These are phyloP conservation scores for Marasmius fiardii DNA, from an alignment of 1,284 basidiomycete genomes.

Conservation along the genomic window DNA sequence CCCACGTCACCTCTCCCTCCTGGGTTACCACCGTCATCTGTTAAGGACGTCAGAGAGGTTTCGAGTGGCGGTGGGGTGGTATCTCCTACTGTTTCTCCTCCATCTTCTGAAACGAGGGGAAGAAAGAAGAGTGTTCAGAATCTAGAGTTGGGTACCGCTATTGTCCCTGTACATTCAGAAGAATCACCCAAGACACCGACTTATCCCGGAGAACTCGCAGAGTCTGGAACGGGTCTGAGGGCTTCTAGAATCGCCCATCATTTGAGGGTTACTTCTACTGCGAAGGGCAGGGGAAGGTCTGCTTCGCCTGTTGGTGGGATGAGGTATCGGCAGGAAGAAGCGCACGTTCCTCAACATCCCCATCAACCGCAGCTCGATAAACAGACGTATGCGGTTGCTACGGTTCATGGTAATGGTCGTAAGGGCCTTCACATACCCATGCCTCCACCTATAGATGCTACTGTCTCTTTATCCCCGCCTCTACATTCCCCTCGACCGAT, in stretches of 20 bases:
- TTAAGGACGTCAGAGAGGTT: background rate
- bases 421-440: background rate
- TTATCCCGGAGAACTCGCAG: slow-evolving; percentile 27
- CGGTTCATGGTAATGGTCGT: background rate
- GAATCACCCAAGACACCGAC: background rate
- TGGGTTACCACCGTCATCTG: background rate
- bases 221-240: slow-evolving; percentile 59
- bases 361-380: background rate
- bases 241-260: slow-evolving; percentile 58
- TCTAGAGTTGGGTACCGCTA: background rate
- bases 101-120: background rate
- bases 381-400: background rate
- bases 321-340: background rate
- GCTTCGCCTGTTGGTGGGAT: slow-evolving; percentile 48
- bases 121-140: background rate
- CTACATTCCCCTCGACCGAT: slow-evolving; percentile 60
- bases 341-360: background rate
- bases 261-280: slow-evolving; percentile 44
- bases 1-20: background rate
- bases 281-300: slow-evolving; percentile 41
- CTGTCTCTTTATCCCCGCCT: slow-evolving; percentile 18
- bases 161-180: background rate
- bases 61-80: background rate
- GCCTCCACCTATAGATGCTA: background rate
- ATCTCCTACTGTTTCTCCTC: background rate